Percentiles rank a stretch among this genome's conserved stretches.
phyloP scores from a whole-genome alignment of 1,284 basidiomycete genomes.

The Ceratobasidium sp. region DNA sequence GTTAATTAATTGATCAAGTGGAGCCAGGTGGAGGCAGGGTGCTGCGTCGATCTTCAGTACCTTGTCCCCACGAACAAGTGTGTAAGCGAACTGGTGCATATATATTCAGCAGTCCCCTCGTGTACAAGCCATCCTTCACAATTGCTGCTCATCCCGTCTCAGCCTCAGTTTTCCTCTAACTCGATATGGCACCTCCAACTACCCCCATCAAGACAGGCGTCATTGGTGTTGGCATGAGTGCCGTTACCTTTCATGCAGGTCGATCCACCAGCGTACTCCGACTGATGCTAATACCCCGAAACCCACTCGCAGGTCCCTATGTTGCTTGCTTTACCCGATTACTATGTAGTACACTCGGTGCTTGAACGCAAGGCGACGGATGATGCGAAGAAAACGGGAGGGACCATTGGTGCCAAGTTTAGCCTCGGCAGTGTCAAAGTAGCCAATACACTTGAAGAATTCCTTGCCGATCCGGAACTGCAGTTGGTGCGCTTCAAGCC shows the following conservation, averaged over 20 bases:
- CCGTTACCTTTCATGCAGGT: conserved; percentile 32
- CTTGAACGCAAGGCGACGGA: conserved; percentile 50
- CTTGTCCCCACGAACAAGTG: neutral
- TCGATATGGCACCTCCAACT: neutral
- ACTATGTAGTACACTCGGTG: conserved; percentile 51
- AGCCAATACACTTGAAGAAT: conserved; percentile 52
- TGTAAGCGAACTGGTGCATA: conserved; percentile 19
- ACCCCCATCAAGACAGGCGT: conserved; percentile 32
- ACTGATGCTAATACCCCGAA: neutral
- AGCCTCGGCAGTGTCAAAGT: conserved; percentile 47
- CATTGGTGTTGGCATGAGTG: conserved; percentile 38
- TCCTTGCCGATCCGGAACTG: conserved; percentile 53
- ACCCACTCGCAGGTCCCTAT: conserved; percentile 17
- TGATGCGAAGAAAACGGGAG: conserved; percentile 45
- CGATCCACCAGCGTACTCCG: no score
- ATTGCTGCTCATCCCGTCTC: neutral
- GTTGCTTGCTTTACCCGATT: conserved; percentile 37
- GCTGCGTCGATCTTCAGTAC: conserved; percentile 1
- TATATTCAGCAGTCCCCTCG: neutral
- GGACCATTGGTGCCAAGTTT: conserved; percentile 45
- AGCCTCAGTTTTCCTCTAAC: neutral
- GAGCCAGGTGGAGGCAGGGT: conserved; percentile 1
- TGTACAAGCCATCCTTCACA: neutral
- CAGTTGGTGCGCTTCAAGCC: conserved; percentile 46
- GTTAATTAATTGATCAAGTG: neutral